Evolutionary conservation across 345 rosid species (phyloP).

Genomic region (Adansonia digitata): DNA sequence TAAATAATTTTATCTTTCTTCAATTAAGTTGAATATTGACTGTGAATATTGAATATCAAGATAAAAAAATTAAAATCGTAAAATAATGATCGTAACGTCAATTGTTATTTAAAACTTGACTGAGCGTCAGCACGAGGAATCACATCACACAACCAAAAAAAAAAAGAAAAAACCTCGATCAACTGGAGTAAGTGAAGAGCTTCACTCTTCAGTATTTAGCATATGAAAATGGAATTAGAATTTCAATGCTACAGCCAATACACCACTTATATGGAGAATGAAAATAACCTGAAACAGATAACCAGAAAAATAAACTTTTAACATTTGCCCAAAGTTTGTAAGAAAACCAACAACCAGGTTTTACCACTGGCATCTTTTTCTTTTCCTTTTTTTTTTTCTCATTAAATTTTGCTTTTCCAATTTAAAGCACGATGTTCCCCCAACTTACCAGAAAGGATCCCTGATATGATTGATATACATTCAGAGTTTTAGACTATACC

Average conservation of each 20-base stretch:
- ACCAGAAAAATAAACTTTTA: conserved; percentile 9
- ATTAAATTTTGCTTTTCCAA: background rate
- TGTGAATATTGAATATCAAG: no score
- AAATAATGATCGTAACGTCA: no score
- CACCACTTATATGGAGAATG: conserved; percentile 13
- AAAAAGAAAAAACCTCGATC: background rate
- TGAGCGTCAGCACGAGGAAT: no score
- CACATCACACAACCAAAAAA: no score
- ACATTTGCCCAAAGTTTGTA: background rate
- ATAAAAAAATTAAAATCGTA: no score
- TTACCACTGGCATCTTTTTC: background rate
- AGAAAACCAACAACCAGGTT: conserved; percentile 3
- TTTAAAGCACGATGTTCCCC: background rate
- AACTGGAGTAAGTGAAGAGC: background rate
- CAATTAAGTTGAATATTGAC: no score
- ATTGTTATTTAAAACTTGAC: no score
- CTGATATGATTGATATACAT: background rate
- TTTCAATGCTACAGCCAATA: conserved; percentile 19
- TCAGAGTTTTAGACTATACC: conserved; percentile 86
- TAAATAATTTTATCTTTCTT: no score
- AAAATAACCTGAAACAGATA: conserved; percentile 3
- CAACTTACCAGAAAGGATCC: background rate
- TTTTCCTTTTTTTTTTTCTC: no score
- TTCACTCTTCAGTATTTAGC: background rate
- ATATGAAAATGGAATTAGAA: background rate